Base-by-base conservation (phyloP, 371 early-diverging fungal genomes). In the Mucor velutinosus region DNA sequence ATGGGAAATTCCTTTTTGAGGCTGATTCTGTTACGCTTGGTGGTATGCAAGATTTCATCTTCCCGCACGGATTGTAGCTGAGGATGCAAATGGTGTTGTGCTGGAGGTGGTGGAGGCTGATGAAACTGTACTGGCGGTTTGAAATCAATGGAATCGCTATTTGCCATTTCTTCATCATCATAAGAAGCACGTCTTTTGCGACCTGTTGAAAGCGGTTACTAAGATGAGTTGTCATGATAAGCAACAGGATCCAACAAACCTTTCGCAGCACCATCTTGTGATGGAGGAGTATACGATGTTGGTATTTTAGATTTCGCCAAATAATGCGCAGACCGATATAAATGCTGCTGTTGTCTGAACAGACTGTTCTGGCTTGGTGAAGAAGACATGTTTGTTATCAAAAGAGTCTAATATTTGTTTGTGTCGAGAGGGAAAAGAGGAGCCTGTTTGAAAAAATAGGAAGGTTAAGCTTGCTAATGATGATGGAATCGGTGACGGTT, bases 261-360 rank as follows among this genome's bases (percentile, higher is more conserved):
- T 59, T 73, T 68, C 27, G 32, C 33, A 27, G 41, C 14, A 6
- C 59, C 62, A 43, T 62, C 62, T 47, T 56, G 60, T 0, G 61
- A 30, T 12, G 73, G 67, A 32, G 75, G 75, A 33, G 71, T 64
- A 53, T 78, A 78, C n/a, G 63, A 60, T 14, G 73, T 70, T n/a
- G 78, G 75, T 41, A 33, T 51, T 71, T 73, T 78, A 14, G 75
- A 30, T 33, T 70, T 70, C 7, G 68, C 49, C n/a, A 73, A 30
- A 27, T 70, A 75, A 39, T 75, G 75, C 23, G 73, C 56, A 35
- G 73, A 73, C 4, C 75, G 70, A 55, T 78, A 78, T 11, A 78
- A 21, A 5, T 64, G 73, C 29, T 78, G 78, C 58, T 78, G 78
- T 37, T 78, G 78, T 64, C 75, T 66, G 49, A 78, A 78, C n/a